Conservation (phyloP, 345 rosid genomes). For the Heritiera fomes region DNA sequence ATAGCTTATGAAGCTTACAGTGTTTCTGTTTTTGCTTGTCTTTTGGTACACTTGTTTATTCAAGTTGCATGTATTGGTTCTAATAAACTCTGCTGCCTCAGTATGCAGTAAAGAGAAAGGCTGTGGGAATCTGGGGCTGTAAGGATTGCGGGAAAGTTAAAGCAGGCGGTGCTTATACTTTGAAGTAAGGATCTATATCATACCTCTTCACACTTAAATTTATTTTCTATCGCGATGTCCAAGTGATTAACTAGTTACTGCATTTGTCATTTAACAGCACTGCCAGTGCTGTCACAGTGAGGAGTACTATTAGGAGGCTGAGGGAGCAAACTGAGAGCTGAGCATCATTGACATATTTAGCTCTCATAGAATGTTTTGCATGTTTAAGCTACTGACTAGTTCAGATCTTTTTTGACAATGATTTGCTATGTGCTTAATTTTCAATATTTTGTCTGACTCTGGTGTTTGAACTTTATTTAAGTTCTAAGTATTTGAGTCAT, state of each 20-base stretch:
- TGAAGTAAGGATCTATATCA: constrained; percentile 53
- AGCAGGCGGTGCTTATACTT: constrained; percentile 94
- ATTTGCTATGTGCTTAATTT: background rate
- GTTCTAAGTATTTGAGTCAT: background rate
- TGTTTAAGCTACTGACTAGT: background rate
- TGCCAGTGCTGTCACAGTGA: constrained; percentile 83
- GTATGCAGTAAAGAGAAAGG: constrained; percentile 94
- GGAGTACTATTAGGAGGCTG: constrained; percentile 91
- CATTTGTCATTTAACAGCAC: constrained; percentile 47
- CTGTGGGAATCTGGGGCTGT: constrained; percentile 97
- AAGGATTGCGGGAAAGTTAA: constrained; percentile 95
- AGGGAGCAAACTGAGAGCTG: constrained; percentile 93
- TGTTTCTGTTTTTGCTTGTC: background rate
- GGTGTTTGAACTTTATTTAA: constrained; percentile 3
- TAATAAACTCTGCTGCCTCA: constrained; percentile 26
- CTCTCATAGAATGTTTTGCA: constrained; percentile 1
- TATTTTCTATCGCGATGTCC: background rate
- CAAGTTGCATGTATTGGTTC: background rate
- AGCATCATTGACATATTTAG: constrained; percentile 10
- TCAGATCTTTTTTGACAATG: background rate
- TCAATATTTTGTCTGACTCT: background rate
- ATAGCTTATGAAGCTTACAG: background rate
- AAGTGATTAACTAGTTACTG: constrained; percentile 2
- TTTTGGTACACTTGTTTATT: background rate
- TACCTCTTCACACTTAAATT: background rate